These are phyloP conservation scores for Suillus tomentosus DNA, from an alignment of 768 basidiomycete genomes.

Conservation along the genomic window DNA sequence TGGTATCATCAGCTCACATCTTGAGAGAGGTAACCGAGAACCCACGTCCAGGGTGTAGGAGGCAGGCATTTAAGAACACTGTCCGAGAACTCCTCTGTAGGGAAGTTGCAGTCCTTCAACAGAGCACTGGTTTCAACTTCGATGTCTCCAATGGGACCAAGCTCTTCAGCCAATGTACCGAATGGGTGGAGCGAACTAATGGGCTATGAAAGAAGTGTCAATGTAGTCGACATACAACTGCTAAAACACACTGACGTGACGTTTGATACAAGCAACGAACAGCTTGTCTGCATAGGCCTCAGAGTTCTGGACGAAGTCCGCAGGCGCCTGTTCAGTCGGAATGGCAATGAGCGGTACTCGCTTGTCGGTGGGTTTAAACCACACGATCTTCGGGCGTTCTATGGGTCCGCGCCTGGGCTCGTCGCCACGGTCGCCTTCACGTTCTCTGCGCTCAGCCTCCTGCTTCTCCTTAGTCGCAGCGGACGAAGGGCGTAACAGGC, in stretches of 20 bases:
- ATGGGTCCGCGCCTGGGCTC: conserved; percentile 77
- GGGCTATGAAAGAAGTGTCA: conserved; percentile 50
- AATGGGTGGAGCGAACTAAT: conserved; percentile 98
- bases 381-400: conserved; percentile 97
- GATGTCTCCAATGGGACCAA: conserved; percentile 97
- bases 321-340: conserved; percentile 96
- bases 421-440: conserved; percentile 90
- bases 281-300: conserved; percentile 88
- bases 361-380: conserved; percentile 99
- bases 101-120: conserved; percentile 98
- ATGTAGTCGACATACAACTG: conserved; percentile 12
- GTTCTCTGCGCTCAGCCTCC: conserved; percentile 95
- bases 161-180: conserved; percentile 95
- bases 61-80: conserved; percentile 95
- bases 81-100: conserved; percentile 95
- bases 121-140: conserved; percentile 98
- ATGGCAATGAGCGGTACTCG: conserved; percentile 98
- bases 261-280: conserved; percentile 98
- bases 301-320: conserved; percentile 93
- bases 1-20: conserved; percentile 17
- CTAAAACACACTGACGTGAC: conserved; percentile 67
- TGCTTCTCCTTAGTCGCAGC: conserved; percentile 99
- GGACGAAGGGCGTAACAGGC: conserved; percentile 91
- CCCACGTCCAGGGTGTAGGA: conserved; percentile 92
- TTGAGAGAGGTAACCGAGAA: neutral